Percentiles rank a stretch among this genome's conserved stretches.
Evolutionary conservation across 2,329 filamentous ascomycete species (phyloP).

Genomic region (Pyrenochaeta sp.): DNA sequence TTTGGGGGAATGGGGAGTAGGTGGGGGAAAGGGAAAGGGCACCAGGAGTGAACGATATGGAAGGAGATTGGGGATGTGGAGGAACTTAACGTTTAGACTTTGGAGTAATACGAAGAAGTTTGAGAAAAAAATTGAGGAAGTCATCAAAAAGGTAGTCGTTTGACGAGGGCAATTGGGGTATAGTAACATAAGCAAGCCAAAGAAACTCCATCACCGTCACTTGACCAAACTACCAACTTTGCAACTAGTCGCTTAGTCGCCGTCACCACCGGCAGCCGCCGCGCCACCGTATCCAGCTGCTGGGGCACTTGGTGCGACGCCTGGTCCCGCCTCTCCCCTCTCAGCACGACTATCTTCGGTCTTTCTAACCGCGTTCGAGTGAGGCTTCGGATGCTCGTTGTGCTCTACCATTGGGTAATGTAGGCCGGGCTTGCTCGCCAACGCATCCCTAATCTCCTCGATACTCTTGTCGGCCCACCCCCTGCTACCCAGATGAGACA

Average conservation of each 20-base stretch:
- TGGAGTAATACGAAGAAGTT: no score
- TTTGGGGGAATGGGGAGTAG: slow-evolving; percentile 3
- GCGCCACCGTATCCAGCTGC: slow-evolving; percentile 1
- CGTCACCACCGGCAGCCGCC: slow-evolving; percentile 7
- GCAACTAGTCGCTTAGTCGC: slow-evolving; percentile 1
- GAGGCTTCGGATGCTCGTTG: slow-evolving; percentile 15
- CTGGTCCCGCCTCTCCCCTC: slow-evolving; percentile 14
- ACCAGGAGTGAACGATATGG: background rate
- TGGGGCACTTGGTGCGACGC: background rate
- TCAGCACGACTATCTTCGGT: slow-evolving; percentile 21
- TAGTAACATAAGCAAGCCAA: background rate
- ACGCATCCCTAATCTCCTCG: slow-evolving; percentile 51
- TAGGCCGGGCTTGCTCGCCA: slow-evolving; percentile 45
- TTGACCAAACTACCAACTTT: background rate
- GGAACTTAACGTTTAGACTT: no score
- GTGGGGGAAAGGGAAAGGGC: background rate
- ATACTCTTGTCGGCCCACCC: slow-evolving; percentile 48
- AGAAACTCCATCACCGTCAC: background rate
- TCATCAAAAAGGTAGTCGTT: no score
- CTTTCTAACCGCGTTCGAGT: slow-evolving; percentile 10
- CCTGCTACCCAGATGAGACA: slow-evolving; percentile 49
- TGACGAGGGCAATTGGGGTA: background rate
- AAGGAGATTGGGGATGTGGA: no score
- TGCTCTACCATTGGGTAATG: slow-evolving; percentile 19
- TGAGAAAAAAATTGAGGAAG: no score